phyloP scores from a whole-genome alignment of 352 stramenopile species.

The Halophytophthora polymorphica region DNA sequence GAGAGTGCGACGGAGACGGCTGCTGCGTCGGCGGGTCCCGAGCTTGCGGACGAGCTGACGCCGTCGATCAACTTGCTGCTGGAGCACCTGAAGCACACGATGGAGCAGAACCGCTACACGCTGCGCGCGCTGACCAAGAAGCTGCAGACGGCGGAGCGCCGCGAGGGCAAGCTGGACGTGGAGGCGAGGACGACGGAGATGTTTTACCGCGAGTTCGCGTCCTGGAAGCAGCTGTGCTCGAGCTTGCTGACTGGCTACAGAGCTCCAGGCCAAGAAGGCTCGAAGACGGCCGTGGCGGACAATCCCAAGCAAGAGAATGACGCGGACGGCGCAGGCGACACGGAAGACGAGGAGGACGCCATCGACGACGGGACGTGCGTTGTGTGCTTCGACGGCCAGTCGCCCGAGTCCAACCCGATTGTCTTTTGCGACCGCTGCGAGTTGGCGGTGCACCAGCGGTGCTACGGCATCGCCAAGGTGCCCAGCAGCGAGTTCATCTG shows the following conservation, averaged over 20 bases:
- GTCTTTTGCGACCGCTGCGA: slow-evolving; percentile 89
- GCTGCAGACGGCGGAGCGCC: slow-evolving; percentile 30
- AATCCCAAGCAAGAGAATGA: slow-evolving; percentile 14
- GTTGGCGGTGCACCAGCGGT: slow-evolving; percentile 86
- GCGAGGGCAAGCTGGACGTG: slow-evolving; percentile 23
- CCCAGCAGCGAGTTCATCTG: slow-evolving; percentile 88
- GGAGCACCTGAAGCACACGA: slow-evolving; percentile 73
- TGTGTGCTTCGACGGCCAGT: slow-evolving; percentile 87
- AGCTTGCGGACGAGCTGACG: slow-evolving; percentile 59
- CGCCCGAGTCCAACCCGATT: slow-evolving; percentile 85
- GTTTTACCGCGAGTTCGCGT: slow-evolving; percentile 75
- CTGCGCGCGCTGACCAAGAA: slow-evolving; percentile 52
- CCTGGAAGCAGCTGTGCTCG: slow-evolving; percentile 75
- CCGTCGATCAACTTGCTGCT: slow-evolving; percentile 73
- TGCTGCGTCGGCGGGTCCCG: not conserved
- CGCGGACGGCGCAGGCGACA: slow-evolving; percentile 12
- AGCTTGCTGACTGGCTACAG: slow-evolving; percentile 66
- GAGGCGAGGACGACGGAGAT: slow-evolving; percentile 41
- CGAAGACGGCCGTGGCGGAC: slow-evolving; percentile 8
- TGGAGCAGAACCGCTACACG: slow-evolving; percentile 64
- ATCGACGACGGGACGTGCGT: slow-evolving; percentile 87
- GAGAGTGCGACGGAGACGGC: not conserved
- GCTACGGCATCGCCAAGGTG: slow-evolving; percentile 84
- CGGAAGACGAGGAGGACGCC: slow-evolving; percentile 42
- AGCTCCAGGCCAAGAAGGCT: slow-evolving; percentile 3